A percentile compares a stretch with the other conserved stretches of the same genome.
These are phyloP conservation scores for Wallemia ichthyophaga DNA, from an alignment of 1,284 basidiomycete genomes.

Conservation along the genomic window DNA sequence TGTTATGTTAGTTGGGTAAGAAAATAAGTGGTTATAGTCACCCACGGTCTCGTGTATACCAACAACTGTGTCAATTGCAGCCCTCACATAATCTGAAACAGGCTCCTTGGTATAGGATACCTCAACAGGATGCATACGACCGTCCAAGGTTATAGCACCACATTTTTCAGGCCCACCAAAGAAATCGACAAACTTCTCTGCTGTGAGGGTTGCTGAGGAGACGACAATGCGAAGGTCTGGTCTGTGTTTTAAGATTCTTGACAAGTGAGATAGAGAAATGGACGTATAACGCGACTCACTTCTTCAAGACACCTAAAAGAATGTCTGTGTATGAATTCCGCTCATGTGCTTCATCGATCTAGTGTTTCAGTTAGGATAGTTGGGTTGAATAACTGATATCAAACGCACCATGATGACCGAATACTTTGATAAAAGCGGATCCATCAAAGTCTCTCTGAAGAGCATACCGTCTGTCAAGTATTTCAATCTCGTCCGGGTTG, in stretches of 20 bases:
- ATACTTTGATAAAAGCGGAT: slow-evolving; percentile 48
- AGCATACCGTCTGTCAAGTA: slow-evolving; percentile 95
- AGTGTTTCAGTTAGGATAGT: slow-evolving; percentile 10
- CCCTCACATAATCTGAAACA: slow-evolving; percentile 13
- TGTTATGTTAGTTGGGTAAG: slow-evolving; percentile 8
- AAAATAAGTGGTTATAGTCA: too few species aligned
- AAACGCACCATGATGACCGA: slow-evolving; percentile 47
- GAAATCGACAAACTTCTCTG: slow-evolving; percentile 69
- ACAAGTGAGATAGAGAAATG: background rate
- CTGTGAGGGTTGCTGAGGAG: slow-evolving; percentile 92
- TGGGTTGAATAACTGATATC: slow-evolving; percentile 2
- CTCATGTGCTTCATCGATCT: slow-evolving; percentile 78
- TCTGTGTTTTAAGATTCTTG: background rate
- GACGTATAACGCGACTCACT: background rate
- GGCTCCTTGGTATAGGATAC: slow-evolving; percentile 15
- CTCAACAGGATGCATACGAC: slow-evolving; percentile 15
- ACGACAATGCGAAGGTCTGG: slow-evolving; percentile 17
- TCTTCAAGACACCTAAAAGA: slow-evolving; percentile 58
- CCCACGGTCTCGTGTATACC: slow-evolving; percentile 27
- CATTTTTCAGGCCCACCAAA: background rate
- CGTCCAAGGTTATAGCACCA: slow-evolving; percentile 14
- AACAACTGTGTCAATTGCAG: slow-evolving; percentile 15
- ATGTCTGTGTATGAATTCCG: slow-evolving; percentile 79
- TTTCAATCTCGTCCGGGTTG: slow-evolving; percentile 44
- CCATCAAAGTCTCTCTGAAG: slow-evolving; percentile 55